phyloP scores from a whole-genome alignment of 805 yeast genomes.

The Saccharomycopsis capsularis region DNA sequence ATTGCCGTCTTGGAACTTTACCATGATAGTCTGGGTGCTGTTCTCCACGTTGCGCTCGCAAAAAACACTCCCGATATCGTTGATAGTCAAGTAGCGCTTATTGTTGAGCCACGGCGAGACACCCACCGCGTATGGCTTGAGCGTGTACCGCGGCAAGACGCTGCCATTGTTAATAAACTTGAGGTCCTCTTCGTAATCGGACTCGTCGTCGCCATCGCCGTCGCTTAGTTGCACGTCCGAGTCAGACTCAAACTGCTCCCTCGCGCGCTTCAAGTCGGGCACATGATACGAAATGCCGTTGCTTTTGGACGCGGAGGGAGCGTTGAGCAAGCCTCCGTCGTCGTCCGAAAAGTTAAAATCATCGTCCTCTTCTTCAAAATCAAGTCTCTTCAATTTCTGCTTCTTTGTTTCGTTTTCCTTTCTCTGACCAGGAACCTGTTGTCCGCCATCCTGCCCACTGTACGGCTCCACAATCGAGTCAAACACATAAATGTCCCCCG shows the following conservation, averaged over 20 bases:
- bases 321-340: neutral
- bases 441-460: too few species aligned
- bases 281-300: neutral
- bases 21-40: slow-evolving; percentile 62
- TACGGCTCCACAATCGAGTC: slow-evolving; percentile 18
- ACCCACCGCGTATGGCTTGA: slow-evolving; percentile 76
- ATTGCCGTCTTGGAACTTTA: slow-evolving; percentile 66
- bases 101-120: slow-evolving; percentile 73
- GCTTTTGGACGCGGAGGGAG: neutral
- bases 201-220: slow-evolving; percentile 46
- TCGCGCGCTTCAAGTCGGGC: slow-evolving; percentile 5
- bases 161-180: neutral
- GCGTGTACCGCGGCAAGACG: slow-evolving; percentile 26
- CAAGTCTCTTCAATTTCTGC: slow-evolving; percentile 22
- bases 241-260: slow-evolving; percentile 17
- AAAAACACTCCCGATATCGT: slow-evolving; percentile 73
- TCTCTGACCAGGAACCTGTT: neutral
- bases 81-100: slow-evolving; percentile 75
- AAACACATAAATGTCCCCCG: slow-evolving; percentile 34
- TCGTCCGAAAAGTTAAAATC: slow-evolving; percentile 27
- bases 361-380: slow-evolving; percentile 25
- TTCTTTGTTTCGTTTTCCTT: neutral
- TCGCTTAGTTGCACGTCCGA: slow-evolving; percentile 14
- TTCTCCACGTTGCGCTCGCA: slow-evolving; percentile 47
- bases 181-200: slow-evolving; percentile 3